Evolutionary conservation across 148 eudicot genomes (phyloP).

Genomic region (Camellia sinensis): DNA sequence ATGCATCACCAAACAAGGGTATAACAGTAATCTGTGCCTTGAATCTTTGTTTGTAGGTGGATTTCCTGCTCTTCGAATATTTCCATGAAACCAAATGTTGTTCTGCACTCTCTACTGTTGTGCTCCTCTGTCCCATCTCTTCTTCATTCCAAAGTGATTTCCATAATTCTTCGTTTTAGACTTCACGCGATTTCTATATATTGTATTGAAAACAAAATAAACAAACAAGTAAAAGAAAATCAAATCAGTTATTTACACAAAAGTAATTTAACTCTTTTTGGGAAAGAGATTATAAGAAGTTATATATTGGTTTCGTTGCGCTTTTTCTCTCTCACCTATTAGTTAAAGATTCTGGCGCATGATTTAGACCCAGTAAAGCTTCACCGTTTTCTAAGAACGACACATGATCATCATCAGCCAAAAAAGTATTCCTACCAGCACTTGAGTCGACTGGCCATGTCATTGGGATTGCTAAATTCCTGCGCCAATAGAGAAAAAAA

Average conservation of each 20-base stretch:
- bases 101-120: neutral
- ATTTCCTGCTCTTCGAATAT: neutral
- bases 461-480: slow-evolving; percentile 13
- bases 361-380: slow-evolving; percentile 1
- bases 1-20: neutral
- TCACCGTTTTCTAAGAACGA: slow-evolving; percentile 1
- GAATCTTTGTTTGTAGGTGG: neutral
- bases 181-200: neutral
- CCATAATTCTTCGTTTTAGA: neutral
- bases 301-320: neutral
- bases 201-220: neutral
- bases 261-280: neutral
- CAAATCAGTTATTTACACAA: neutral
- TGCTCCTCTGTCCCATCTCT: neutral
- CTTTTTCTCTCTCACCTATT: slow-evolving; percentile 7
- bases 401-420: slow-evolving; percentile 5
- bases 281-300: neutral
- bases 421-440: neutral
- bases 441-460: neutral
- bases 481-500: neutral
- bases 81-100: neutral
- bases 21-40: neutral
- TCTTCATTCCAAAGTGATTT: neutral
- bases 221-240: neutral
- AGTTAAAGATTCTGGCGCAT: slow-evolving; percentile 1